These are phyloP conservation scores for Lipomyces yamanashiensis DNA, from an alignment of 805 yeast species.

Conservation along the genomic window DNA sequence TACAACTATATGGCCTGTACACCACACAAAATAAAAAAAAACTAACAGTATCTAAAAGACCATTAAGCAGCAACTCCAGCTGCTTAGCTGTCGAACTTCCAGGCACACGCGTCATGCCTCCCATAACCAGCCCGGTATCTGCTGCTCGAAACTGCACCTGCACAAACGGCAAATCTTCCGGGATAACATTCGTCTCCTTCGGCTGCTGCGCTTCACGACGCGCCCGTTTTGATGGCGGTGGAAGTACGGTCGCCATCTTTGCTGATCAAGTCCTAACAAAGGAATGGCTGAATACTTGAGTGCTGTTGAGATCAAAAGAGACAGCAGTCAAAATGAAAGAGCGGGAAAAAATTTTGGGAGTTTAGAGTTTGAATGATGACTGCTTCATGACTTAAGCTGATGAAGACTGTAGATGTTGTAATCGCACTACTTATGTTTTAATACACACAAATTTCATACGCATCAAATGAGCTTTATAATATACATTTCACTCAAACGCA, in stretches of 20 bases:
- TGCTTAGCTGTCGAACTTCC: conserved; percentile 85
- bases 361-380: background rate
- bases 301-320: background rate
- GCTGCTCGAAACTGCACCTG: conserved; percentile 88
- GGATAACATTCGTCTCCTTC: conserved; percentile 72
- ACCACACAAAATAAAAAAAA: background rate
- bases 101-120: conserved; percentile 75
- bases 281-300: too few relatives aligned
- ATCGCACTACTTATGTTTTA: background rate
- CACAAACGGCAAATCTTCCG: conserved; percentile 83
- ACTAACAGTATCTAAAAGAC: conserved; percentile 57
- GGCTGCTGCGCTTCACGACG: conserved; percentile 81
- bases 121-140: conserved; percentile 90
- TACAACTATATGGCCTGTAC: background rate
- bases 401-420: too few relatives aligned
- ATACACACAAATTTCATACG: background rate
- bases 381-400: too few relatives aligned
- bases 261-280: background rate
- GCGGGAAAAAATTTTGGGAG: conserved; percentile 16
- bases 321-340: background rate
- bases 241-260: conserved; percentile 82
- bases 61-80: conserved; percentile 84
- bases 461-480: too few relatives aligned
- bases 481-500: too few relatives aligned
- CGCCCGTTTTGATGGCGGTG: conserved; percentile 92